These are phyloP conservation scores for Amanita subjunquillea DNA, from an alignment of 768 basidiomycete species.

Conservation along the genomic window DNA sequence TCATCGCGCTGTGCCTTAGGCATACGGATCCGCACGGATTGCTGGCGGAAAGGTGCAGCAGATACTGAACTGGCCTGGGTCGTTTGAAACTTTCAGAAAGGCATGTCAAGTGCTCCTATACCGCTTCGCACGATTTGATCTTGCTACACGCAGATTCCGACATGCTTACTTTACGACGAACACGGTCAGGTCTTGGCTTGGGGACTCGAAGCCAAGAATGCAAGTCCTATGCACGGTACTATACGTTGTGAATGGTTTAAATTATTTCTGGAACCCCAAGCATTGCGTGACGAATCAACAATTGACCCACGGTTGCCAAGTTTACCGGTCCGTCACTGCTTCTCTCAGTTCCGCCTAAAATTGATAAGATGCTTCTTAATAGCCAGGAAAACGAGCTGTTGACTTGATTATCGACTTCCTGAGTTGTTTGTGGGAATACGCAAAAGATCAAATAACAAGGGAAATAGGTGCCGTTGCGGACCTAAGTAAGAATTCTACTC, in stretches of 20 bases:
- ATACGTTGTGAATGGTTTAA: conserved; percentile 65
- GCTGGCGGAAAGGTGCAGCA: conserved; percentile 73
- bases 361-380: conserved; percentile 9
- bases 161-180: conserved; percentile 76
- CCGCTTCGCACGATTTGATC: conserved; percentile 1
- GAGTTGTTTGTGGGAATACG: conserved; percentile 77
- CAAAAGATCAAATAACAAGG: conserved; percentile 76
- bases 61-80: conserved; percentile 80
- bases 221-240: conserved; percentile 56
- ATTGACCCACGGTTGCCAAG: conserved; percentile 73
- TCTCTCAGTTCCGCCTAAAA: background rate
- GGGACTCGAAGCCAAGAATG: conserved; percentile 84
- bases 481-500: conserved; percentile 41
- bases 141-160: conserved; percentile 42
- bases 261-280: conserved; percentile 75
- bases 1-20: conserved; percentile 27
- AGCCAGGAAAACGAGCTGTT: conserved; percentile 68
- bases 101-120: conserved; percentile 18
- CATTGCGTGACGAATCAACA: conserved; percentile 57
- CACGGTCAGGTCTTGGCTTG: conserved; percentile 67
- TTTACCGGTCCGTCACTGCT: conserved; percentile 49
- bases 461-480: conserved; percentile 84
- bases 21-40: conserved; percentile 81
- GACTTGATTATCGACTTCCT: conserved; percentile 82
- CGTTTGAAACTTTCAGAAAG: conserved; percentile 80